These are phyloP conservation scores for Pestalotiopsis sp. DNA, from an alignment of 2,329 filamentous ascomycete genomes.

Conservation along the genomic window DNA sequence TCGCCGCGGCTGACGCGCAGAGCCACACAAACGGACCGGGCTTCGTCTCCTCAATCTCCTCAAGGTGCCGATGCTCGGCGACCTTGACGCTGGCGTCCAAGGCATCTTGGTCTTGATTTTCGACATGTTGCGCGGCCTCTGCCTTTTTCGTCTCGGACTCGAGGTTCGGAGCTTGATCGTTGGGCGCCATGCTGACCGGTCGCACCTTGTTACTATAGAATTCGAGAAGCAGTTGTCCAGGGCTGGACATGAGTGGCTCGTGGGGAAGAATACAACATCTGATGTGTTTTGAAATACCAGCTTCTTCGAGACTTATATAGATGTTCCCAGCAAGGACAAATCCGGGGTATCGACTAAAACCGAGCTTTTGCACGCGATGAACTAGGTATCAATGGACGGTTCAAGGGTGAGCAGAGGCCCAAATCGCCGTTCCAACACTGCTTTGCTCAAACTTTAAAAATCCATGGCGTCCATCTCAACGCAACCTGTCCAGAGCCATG, in stretches of 20 bases:
- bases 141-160: not conserved
- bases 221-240: not conserved
- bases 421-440: no score
- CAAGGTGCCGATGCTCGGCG: not conserved
- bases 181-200: not conserved
- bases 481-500: not conserved
- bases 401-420: no score
- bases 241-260: not conserved
- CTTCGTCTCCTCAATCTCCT: constrained; percentile 1
- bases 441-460: no score
- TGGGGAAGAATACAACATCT: not conserved
- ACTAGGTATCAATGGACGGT: no score
- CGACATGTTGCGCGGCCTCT: not conserved
- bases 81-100: constrained; percentile 2
- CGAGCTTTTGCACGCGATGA: no score
- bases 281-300: not conserved
- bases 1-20: not conserved
- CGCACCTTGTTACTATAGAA: not conserved
- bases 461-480: not conserved
- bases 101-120: not conserved
- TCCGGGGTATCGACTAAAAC: no score
- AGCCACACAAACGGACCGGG: constrained; percentile 1
- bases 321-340: not conserved
- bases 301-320: not conserved
- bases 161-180: not conserved